Evolutionary conservation across 2,329 filamentous ascomycete genomes (phyloP).

Genomic region (Trichoderma sp.): DNA sequence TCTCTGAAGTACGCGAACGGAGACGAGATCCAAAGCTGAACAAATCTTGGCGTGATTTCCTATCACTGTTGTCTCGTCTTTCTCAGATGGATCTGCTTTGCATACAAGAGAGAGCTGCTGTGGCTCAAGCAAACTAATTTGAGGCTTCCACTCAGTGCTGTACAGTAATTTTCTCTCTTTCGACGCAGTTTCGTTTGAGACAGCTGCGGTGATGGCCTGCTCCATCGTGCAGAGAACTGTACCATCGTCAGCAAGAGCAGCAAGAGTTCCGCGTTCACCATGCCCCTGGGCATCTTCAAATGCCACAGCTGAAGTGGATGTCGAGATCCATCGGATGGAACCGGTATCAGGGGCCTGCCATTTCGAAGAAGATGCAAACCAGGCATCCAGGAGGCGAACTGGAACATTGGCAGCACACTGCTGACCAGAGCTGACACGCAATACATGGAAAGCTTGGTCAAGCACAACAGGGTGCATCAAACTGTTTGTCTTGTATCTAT

Average conservation of each 20-base stretch:
- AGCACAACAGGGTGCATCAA: slow-evolving; percentile 43
- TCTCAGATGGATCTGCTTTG: slow-evolving; percentile 27
- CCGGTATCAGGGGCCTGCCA: not conserved
- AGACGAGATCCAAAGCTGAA: not conserved
- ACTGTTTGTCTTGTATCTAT: slow-evolving; percentile 26
- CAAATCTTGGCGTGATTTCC: not conserved
- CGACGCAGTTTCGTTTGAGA: slow-evolving; percentile 22
- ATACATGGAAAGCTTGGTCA: slow-evolving; percentile 40
- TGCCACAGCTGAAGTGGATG: slow-evolving; percentile 33
- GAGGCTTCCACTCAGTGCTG: slow-evolving; percentile 40
- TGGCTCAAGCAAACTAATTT: slow-evolving; percentile 39
- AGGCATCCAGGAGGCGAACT: not conserved
- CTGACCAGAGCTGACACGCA: slow-evolving; percentile 6
- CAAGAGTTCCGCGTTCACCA: not conserved
- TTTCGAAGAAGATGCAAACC: slow-evolving; percentile 3
- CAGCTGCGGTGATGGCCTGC: slow-evolving; percentile 31
- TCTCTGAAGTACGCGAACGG: not conserved
- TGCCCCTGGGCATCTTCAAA: not conserved
- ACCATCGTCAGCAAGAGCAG: slow-evolving; percentile 1
- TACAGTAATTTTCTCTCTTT: slow-evolving; percentile 29
- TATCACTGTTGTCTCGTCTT: slow-evolving; percentile 29
- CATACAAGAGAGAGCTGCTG: slow-evolving; percentile 27
- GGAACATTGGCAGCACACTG: slow-evolving; percentile 3
- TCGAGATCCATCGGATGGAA: not conserved
- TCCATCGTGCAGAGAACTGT: slow-evolving; percentile 33